These are phyloP conservation scores for Hypoxylon perforatum DNA, from an alignment of 495 filamentous ascomycete genomes.

Conservation along the genomic window DNA sequence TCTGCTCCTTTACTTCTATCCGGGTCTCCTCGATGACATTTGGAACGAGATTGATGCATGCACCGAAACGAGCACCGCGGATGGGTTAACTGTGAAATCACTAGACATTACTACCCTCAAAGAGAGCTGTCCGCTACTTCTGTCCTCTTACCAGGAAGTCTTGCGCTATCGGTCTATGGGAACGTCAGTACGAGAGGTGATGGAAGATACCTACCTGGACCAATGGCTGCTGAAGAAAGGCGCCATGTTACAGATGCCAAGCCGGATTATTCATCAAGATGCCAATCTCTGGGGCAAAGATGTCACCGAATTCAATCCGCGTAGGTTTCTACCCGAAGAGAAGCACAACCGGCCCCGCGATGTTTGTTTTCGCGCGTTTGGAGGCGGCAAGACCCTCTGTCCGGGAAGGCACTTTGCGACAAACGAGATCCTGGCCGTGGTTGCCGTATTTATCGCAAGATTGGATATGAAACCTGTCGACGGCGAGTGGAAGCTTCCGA, in stretches of 20 bases:
- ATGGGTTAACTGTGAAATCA: conserved; percentile 30
- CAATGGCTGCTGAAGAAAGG: conserved; percentile 50
- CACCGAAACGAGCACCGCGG: conserved; percentile 25
- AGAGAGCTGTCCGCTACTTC: conserved; percentile 50
- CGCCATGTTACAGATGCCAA: conserved; percentile 45
- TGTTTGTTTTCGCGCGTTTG: conserved; percentile 45
- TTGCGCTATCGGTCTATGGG: conserved; percentile 41
- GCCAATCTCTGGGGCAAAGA: conserved; percentile 16
- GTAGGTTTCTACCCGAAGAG: conserved; percentile 34
- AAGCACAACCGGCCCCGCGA: conserved; percentile 21
- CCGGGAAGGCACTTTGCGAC: conserved; percentile 46
- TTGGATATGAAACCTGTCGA: conserved; percentile 36
- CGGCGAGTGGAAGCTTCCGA: conserved; percentile 37
- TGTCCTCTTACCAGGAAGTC: conserved; percentile 54
- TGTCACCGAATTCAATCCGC: conserved; percentile 41
- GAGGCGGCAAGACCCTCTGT: conserved; percentile 41
- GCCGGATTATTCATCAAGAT: conserved; percentile 42
- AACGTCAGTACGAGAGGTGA: conserved; percentile 43
- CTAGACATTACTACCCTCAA: conserved; percentile 53
- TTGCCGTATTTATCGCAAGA: conserved; percentile 35
- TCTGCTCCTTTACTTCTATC: conserved; percentile 53
- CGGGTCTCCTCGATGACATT: conserved; percentile 46
- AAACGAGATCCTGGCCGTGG: conserved; percentile 35
- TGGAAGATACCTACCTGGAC: conserved; percentile 47
- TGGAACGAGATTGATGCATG: conserved; percentile 30